A percentile compares a stretch with the other conserved stretches of the same genome.
Conservation (phyloP, 2,329 filamentous ascomycete species). For the Balansia obtecta region DNA sequence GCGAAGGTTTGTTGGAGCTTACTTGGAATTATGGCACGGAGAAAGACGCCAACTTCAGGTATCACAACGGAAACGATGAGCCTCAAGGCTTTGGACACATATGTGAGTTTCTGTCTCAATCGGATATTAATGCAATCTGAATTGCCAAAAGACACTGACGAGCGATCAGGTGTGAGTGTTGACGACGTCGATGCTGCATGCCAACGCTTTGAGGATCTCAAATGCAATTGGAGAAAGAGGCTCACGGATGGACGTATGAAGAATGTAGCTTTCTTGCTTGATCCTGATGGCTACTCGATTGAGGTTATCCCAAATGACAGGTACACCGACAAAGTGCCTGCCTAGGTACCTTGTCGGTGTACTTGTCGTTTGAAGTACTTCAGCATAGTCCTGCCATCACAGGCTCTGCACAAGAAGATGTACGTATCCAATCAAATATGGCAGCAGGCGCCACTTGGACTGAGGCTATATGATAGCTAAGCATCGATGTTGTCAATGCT, state of each 20-base stretch:
- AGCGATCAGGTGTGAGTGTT: constrained; percentile 54
- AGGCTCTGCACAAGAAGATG: not conserved
- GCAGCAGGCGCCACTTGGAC: too few species aligned
- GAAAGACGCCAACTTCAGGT: constrained; percentile 70
- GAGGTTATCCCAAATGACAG: constrained; percentile 64
- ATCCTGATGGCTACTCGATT: constrained; percentile 80
- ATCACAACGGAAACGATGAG: constrained; percentile 85
- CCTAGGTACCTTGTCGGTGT: not conserved
- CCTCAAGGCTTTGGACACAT: constrained; percentile 94
- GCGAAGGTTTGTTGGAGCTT: constrained; percentile 79
- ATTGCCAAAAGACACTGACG: constrained; percentile 10
- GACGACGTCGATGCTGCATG: constrained; percentile 86
- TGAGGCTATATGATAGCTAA: not conserved
- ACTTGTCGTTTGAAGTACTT: not conserved
- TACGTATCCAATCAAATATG: not conserved
- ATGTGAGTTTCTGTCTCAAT: constrained; percentile 39
- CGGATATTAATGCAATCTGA: not conserved
- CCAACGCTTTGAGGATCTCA: constrained; percentile 67
- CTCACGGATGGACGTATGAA: constrained; percentile 88
- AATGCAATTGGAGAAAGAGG: constrained; percentile 88
- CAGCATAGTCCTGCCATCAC: not conserved
- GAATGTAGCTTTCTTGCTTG: constrained; percentile 83
- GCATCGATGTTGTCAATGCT: not conserved
- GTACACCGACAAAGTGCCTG: constrained; percentile 13
- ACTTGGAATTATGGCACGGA: constrained; percentile 81